These are phyloP conservation scores for Sugiyamaella floridensis DNA, from an alignment of 805 yeast genomes.

Conservation along the genomic window DNA sequence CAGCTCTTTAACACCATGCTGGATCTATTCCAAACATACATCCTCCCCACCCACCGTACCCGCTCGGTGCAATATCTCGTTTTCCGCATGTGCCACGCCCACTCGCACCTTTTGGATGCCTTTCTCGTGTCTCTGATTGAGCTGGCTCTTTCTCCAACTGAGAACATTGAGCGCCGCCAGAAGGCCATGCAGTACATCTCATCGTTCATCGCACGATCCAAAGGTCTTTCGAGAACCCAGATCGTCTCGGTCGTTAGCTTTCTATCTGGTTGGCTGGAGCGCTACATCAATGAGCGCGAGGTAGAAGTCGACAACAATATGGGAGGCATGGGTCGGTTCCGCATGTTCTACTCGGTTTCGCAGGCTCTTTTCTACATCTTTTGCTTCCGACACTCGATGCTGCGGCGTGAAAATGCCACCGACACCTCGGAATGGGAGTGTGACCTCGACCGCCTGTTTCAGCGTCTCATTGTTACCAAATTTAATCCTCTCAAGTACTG, in stretches of 20 bases:
- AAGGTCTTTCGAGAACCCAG: constrained; percentile 61
- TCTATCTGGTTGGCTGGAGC: constrained; percentile 74
- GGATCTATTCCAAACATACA: constrained; percentile 70
- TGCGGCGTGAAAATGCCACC: constrained; percentile 31
- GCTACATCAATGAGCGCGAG: constrained; percentile 79
- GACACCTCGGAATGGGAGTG: constrained; percentile 57
- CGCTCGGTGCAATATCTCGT: constrained; percentile 78
- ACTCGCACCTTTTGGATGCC: constrained; percentile 77
- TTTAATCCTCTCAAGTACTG: constrained; percentile 92
- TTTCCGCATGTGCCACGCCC: constrained; percentile 75
- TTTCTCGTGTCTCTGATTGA: constrained; percentile 77
- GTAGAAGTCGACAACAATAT: constrained; percentile 58
- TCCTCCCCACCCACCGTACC: constrained; percentile 88
- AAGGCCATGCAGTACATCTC: constrained; percentile 90
- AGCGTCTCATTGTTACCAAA: constrained; percentile 72
- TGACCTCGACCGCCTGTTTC: constrained; percentile 78
- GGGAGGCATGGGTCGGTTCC: constrained; percentile 85
- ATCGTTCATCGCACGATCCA: constrained; percentile 84
- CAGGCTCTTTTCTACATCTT: constrained; percentile 88
- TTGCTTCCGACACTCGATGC: constrained; percentile 70
- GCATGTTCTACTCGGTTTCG: constrained; percentile 81
- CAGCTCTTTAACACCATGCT: constrained; percentile 64
- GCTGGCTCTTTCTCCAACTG: constrained; percentile 64
- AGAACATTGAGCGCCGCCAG: constrained; percentile 65
- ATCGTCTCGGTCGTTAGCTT: constrained; percentile 76